Evolutionary conservation across 257 asterid species (phyloP), one percentile per base, ranked within the genome.

Genomic region (Plantago ovata): DNA sequence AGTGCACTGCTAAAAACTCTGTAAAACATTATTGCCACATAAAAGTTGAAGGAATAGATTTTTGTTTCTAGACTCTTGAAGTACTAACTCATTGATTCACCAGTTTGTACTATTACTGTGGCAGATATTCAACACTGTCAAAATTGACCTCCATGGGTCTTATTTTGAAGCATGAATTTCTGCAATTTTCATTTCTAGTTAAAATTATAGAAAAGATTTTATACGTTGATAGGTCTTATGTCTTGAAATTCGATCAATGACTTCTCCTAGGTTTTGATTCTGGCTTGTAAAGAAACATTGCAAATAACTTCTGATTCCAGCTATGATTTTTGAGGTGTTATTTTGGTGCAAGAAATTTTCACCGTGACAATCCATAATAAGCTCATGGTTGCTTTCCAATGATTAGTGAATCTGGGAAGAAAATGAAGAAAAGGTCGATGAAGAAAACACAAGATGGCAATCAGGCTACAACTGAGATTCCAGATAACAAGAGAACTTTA

Each of bases 401-500:
- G 78, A 64, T 52, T 49, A 38, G 41, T 61, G 79, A 69, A 53
- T 59, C 54, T 22, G 72, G 70, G 70, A 76, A 67, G 72, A 81
- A 77, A 44, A 54, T 20, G 44, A 77, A 79, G 64, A 70, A 60
- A 62, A 82, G 72, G 68, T 75, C 21, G 68, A 86, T 72, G 64
- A 80, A 74, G 77, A 81, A 79, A 72, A 48, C 75, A 21, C 65
- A 14, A 44, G 71, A 38, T 58, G 79, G 62, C 66, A 71, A 41
- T 62, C 61, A 65, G 74, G 54, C 55, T 56, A 18, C 19, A 48
- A 41, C 70, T 48, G 66, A 53, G 6, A 61, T 3, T 22, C 60
- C 79, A 58, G 53, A 51, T 62, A 46, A 64, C 20, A 64, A 21
- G 59, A 77, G 67, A 76, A 79, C 87, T 60, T 83, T 91, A 44